phyloP scores from a whole-genome alignment of 192 early-diverging fungal species.

The Mycoemilia scoparia region DNA sequence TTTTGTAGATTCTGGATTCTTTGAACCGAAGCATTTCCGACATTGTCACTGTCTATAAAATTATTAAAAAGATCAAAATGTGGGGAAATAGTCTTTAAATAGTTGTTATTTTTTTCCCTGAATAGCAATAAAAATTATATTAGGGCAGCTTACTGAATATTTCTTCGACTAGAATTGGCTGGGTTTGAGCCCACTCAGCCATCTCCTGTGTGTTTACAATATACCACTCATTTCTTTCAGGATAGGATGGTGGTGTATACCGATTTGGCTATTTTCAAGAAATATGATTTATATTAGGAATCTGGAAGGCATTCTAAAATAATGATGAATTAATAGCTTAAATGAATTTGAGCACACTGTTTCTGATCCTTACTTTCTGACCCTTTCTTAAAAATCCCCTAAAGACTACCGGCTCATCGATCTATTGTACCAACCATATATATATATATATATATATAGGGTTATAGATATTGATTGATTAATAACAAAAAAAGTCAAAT shows the following conservation, averaged over 20 bases:
- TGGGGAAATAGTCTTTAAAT: too few species aligned
- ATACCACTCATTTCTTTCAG: conserved; percentile 65
- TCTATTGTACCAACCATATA: too few species aligned
- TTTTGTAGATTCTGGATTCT: conserved; percentile 15
- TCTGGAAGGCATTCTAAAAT: conserved; percentile 4
- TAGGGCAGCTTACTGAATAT: conserved; percentile 29
- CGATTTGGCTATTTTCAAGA: conserved; percentile 27
- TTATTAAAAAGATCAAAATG: too few species aligned
- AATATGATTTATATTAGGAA: conserved; percentile 4
- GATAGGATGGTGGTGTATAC: conserved; percentile 38
- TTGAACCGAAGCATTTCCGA: not conserved
- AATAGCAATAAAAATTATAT: conserved; percentile 4
- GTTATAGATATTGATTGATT: conserved; percentile 15
- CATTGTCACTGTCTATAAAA: not conserved
- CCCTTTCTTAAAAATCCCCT: too few species aligned
- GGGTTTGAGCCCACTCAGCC: conserved; percentile 40
- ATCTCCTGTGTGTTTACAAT: conserved; percentile 61
- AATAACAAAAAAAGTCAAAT: too few species aligned
- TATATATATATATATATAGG: too few species aligned
- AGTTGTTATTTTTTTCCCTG: not conserved
- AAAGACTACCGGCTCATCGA: too few species aligned
- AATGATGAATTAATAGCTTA: too few species aligned
- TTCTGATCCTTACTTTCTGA: too few species aligned
- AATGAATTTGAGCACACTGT: too few species aligned
- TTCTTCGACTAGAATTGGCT: conserved; percentile 59